Evolutionary conservation across 306 rosid species (phyloP), one percentile per base, ranked within the genome.

Genomic region (Inga leiocalycina): DNA sequence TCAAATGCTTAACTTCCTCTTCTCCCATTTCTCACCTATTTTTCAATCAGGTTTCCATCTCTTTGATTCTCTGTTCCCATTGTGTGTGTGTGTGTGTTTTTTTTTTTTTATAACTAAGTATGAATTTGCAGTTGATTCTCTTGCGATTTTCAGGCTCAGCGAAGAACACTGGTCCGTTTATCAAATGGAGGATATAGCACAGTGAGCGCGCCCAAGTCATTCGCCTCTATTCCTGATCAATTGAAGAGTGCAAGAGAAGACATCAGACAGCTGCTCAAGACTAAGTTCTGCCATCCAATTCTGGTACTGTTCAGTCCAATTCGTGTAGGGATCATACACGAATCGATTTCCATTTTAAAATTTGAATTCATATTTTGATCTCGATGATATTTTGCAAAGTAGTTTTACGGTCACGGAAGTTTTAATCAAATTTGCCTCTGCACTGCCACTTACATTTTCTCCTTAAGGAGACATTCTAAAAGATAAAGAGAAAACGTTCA

Each of bases 241-340:
- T 48, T 96, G 92, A 92, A 85, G 90, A 88, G 86, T 71, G 98
- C 99, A 11, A 84, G 84, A 82, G 95, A 92, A 79, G 99, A 96
- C 79, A 90, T 94, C 89, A 89, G 85, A 85, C 90, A 92, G 83
- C 92, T 94, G 39, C 95, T 96, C 78, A 89, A 74, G 79, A 84
- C 94, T 54, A 92, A 83, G 48, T 92, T 92, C 89, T 90, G 95
- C 84, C 98, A 96, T 88, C 99, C 99, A 35, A 75, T 96, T 82
- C 61, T 96, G 90, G 99, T 96, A 91, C 37, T 30, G 0, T 79
- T 83, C 62, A 51, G 22, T 45, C 69, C 37, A 45, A 3, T 27
- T 71, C 32, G 57, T 45, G 37, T 4, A 2, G 3, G 6, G 22
- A 71, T 22, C 56, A 45, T 24, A 51, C 8, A n/a, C 27, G n/a